Evolutionary conservation across 805 yeast species (phyloP).

Genomic region (Zygoascus tannicola): DNA sequence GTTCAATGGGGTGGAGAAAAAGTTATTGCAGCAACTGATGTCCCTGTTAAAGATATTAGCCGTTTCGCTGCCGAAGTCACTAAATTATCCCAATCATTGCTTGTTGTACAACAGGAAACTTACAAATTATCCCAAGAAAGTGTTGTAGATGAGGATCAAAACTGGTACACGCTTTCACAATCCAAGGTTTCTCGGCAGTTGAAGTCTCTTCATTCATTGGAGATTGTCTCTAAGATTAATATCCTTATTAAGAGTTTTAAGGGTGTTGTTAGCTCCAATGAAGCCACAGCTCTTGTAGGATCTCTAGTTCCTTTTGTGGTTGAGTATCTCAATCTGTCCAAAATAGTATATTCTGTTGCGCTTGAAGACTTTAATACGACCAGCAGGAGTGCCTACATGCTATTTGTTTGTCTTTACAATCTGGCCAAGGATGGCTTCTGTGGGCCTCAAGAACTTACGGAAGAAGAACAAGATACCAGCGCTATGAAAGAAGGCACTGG

Average conservation of each 20-base stretch:
- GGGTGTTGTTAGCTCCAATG: conserved; percentile 12
- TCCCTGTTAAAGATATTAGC: background rate
- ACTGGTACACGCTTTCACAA: conserved; percentile 56
- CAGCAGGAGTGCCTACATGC: conserved; percentile 52
- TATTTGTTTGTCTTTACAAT: conserved; percentile 46
- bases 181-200: conserved; percentile 35
- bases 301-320: conserved; percentile 55
- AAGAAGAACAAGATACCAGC: conserved; percentile 50
- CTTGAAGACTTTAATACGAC: conserved; percentile 42
- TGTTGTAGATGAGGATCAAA: conserved; percentile 44
- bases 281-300: conserved; percentile 25
- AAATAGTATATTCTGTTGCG: conserved; percentile 36
- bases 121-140: conserved; percentile 28
- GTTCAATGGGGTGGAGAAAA: background rate
- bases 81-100: conserved; percentile 42
- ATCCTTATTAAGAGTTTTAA: conserved; percentile 30
- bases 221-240: conserved; percentile 31
- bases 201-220: conserved; percentile 34
- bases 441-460: conserved; percentile 69
- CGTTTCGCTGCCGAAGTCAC: background rate
- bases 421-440: conserved; percentile 83
- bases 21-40: background rate
- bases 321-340: conserved; percentile 47
- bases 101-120: conserved; percentile 57
- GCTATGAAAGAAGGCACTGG: conserved; percentile 81